Evolutionary conservation across 1,284 basidiomycete genomes (phyloP).

Genomic region (Ustilago lituana): DNA sequence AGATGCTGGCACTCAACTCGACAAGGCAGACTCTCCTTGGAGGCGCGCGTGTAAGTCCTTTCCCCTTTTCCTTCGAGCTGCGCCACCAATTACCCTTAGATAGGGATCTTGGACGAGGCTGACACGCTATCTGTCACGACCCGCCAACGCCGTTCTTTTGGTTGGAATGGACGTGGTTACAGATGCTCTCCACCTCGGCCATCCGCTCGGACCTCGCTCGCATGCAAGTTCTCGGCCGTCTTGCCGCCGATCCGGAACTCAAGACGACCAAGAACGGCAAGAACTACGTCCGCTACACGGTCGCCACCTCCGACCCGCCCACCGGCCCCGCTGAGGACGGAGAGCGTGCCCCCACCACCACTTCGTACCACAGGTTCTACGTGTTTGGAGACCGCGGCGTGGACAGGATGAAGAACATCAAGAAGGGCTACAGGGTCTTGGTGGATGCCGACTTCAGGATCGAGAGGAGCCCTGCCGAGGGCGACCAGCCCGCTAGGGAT

Average conservation of each 20-base stretch:
- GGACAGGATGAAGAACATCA: constrained; percentile 53
- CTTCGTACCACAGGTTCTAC: constrained; percentile 59
- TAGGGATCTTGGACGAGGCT: no score
- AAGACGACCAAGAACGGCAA: constrained; percentile 63
- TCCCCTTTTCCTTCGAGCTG: no score
- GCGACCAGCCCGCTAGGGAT: constrained; percentile 25
- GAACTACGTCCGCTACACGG: constrained; percentile 64
- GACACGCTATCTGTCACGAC: no score
- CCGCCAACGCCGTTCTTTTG: not conserved
- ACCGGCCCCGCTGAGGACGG: constrained; percentile 56
- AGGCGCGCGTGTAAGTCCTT: constrained; percentile 29
- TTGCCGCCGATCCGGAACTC: constrained; percentile 61
- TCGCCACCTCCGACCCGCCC: constrained; percentile 62
- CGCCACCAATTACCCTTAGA: no score
- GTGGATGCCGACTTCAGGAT: constrained; percentile 65
- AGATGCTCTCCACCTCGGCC: constrained; percentile 59
- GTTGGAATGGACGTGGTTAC: not conserved
- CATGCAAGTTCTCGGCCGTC: constrained; percentile 64
- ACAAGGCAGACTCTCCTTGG: constrained; percentile 21
- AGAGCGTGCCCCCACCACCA: constrained; percentile 44
- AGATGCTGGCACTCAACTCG: constrained; percentile 27
- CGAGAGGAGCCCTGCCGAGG: constrained; percentile 47
- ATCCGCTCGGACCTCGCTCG: constrained; percentile 52
- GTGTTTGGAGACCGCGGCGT: constrained; percentile 59
- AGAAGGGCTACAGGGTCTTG: constrained; percentile 60